These are phyloP conservation scores for Fusarium tanahbumbuense DNA, from an alignment of 2,329 filamentous ascomycete genomes.

Conservation along the genomic window DNA sequence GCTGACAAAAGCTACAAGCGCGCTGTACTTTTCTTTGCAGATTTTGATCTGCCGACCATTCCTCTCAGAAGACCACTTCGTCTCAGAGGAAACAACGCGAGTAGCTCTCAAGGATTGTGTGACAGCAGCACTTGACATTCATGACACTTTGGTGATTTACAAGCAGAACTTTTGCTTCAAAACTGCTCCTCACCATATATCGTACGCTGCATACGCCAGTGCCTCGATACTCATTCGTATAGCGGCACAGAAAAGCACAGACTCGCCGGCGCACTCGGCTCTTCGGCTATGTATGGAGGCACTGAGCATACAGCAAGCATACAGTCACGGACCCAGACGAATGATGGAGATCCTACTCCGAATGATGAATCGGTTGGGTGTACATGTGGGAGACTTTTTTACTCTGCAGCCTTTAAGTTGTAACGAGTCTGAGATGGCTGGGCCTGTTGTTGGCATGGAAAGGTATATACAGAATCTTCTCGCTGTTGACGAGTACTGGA, in stretches of 20 bases:
- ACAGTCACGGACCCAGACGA: slow-evolving; percentile 21
- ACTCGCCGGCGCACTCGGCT: slow-evolving; percentile 53
- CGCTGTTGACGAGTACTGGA: no score
- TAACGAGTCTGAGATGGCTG: accelerated
- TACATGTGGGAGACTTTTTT: neutral
- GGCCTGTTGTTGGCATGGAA: neutral
- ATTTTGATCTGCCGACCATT: slow-evolving; percentile 66
- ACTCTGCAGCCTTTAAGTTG: neutral
- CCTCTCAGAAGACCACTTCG: slow-evolving; percentile 59
- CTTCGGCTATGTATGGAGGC: slow-evolving; percentile 58
- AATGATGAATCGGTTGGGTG: slow-evolving; percentile 5
- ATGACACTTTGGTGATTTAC: slow-evolving; percentile 56
- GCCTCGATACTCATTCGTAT: slow-evolving; percentile 64
- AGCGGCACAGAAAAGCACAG: slow-evolving; percentile 55
- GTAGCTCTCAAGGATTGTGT: slow-evolving; percentile 58
- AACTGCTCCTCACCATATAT: slow-evolving; percentile 61
- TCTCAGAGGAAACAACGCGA: slow-evolving; percentile 51
- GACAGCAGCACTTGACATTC: slow-evolving; percentile 57
- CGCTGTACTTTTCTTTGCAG: slow-evolving; percentile 60
- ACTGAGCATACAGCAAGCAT: slow-evolving; percentile 58
- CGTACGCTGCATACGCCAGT: slow-evolving; percentile 65
- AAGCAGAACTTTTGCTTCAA: slow-evolving; percentile 56
- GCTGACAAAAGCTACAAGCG: neutral
- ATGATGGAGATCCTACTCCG: slow-evolving; percentile 25
- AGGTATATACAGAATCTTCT: no score